Base-by-base conservation (phyloP, 2,329 filamentous ascomycete genomes). In the Talaromyces sp. region DNA sequence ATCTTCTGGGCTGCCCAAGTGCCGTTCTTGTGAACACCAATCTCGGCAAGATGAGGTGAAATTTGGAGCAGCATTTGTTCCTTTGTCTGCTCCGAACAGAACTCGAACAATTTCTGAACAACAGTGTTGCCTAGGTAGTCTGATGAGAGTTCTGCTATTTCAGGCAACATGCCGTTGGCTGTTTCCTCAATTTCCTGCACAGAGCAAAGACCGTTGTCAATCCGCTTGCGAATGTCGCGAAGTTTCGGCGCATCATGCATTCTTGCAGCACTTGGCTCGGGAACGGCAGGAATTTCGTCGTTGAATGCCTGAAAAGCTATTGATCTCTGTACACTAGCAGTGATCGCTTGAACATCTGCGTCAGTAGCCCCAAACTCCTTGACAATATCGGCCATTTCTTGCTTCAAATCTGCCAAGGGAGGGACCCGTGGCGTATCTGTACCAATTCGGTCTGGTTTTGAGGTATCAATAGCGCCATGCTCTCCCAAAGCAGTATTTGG, bases 1-100 rank as follows among this genome's bases (percentile, higher is more conserved):
- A 99, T 98, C 84, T 98, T 99, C 80, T 99, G 95, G 1, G 95
- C 95, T 63, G 95, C 95, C 95, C 95, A 99, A 1, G 95, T 99
- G 68, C 95, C 95, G 73, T 99, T 99, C 86, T 99, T 99, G 85
- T 99, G 95, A 8, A 97, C 89, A 72, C 95, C 95, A 78, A 98
- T 97, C 79, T 98, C 93, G 31, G 94, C 93, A 75, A 98, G 86
- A 75, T 97, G 93, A 65, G 94, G 93, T 2, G 91, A 88, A 72
- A 99, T 96, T 74, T 93, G 88, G 14, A 82, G 79, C 65, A 99
- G 83, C 95, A 99, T 98, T 64, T 90, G 89, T 76, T 97, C 93
- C 72, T 96, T 93, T 48, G 94, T 87, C 48, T 88, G 83, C 75
- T 98, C 94, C 0, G 92, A 95, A 81, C 95, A 98, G 79, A 92